Conservation (phyloP, 139 green algal genomes). For the Chlorella sp. region DNA sequence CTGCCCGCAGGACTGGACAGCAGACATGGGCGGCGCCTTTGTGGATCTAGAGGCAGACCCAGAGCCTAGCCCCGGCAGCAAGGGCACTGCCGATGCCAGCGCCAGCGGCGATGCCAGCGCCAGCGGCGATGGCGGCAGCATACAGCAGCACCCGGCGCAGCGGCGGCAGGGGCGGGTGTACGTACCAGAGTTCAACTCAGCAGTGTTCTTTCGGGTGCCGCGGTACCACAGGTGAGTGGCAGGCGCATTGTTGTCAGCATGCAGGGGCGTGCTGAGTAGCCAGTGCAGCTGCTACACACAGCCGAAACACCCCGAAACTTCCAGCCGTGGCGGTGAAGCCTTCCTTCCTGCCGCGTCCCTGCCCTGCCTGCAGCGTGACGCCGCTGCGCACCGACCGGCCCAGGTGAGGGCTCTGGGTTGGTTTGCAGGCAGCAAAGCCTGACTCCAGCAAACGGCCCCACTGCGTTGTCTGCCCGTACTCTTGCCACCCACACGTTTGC, state of each 20-base stretch:
- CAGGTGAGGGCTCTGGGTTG: neutral
- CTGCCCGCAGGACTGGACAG: constrained; percentile 21
- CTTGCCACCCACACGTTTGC: too few relatives aligned
- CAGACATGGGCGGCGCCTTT: constrained; percentile 26
- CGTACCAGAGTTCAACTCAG: constrained; percentile 48
- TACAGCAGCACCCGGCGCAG: neutral
- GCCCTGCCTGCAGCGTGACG: neutral
- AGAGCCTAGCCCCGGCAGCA: neutral
- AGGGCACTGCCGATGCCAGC: neutral
- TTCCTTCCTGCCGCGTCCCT: neutral
- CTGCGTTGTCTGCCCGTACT: too few relatives aligned
- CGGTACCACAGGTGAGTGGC: constrained; percentile 42
- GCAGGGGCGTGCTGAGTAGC: too few relatives aligned
- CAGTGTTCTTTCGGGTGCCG: constrained; percentile 45
- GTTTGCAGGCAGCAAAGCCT: too few relatives aligned
- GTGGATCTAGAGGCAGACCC: constrained; percentile 17
- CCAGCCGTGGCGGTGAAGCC: too few relatives aligned
- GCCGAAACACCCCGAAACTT: too few relatives aligned
- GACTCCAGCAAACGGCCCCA: too few relatives aligned
- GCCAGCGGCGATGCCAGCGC: too few relatives aligned
- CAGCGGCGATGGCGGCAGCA: neutral
- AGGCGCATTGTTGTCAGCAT: too few relatives aligned
- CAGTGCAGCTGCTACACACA: too few relatives aligned
- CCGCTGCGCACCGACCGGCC: constrained; percentile 1
- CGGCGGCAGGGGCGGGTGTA: constrained; percentile 2